These are phyloP conservation scores for Cenococcum geophilum DNA, from an alignment of 495 filamentous ascomycete species.

Conservation along the genomic window DNA sequence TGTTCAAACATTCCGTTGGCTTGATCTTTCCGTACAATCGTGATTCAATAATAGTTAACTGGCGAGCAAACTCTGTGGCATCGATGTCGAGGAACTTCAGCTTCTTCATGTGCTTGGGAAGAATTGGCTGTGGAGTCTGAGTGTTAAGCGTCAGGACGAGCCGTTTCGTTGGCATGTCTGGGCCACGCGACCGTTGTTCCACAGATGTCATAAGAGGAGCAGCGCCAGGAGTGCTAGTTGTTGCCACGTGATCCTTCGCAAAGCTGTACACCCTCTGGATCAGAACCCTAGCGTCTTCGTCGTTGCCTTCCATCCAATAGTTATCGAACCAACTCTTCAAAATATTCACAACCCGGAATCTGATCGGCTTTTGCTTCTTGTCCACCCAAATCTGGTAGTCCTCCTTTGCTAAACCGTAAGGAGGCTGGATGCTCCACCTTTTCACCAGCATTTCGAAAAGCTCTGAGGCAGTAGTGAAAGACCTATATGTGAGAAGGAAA, in stretches of 20 bases:
- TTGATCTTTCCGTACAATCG: constrained; percentile 91
- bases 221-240: constrained; percentile 84
- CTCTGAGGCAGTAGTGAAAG: constrained; percentile 84
- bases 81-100: constrained; percentile 98
- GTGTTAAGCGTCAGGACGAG: constrained; percentile 77
- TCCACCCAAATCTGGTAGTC: constrained; percentile 88
- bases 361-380: constrained; percentile 88
- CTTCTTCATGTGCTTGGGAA: constrained; percentile 99
- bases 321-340: constrained; percentile 97
- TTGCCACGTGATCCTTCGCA: constrained; percentile 84
- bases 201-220: constrained; percentile 72
- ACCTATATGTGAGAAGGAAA: constrained; percentile 93
- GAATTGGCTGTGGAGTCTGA: constrained; percentile 71
- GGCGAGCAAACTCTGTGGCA: constrained; percentile 87
- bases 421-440: constrained; percentile 87
- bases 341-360: constrained; percentile 94
- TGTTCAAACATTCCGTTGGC: constrained; percentile 91
- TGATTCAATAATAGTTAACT: constrained; percentile 95
- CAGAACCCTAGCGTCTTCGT: constrained; percentile 73
- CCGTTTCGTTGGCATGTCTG: constrained; percentile 79
- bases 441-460: constrained; percentile 88
- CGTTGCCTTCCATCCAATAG: constrained; percentile 95
- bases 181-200: constrained; percentile 78
- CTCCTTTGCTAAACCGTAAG: constrained; percentile 64
- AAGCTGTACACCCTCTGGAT: constrained; percentile 85